Conservation (phyloP, 139 green algal genomes). For the Asterochloris sp. region DNA sequence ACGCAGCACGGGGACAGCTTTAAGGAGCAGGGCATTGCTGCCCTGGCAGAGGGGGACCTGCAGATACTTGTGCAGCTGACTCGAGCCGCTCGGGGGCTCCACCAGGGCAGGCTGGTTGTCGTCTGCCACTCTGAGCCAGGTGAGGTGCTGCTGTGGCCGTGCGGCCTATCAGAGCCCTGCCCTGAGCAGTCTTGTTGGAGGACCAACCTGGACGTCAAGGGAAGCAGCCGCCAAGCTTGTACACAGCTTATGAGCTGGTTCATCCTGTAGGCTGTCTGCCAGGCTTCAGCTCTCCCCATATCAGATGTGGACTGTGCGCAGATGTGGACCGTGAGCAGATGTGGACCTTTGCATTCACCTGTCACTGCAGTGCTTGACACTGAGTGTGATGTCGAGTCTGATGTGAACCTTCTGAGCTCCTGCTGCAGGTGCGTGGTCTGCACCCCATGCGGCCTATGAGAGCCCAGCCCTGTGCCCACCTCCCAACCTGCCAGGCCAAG, state of each 20-base stretch:
- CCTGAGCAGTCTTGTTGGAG: neutral
- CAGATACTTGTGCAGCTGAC: neutral
- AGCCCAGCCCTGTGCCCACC: constrained; percentile 45
- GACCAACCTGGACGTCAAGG: neutral
- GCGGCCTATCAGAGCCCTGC: neutral
- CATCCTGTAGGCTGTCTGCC: neutral
- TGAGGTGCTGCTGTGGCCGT: neutral
- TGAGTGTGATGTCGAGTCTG: neutral
- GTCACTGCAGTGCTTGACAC: too few relatives aligned
- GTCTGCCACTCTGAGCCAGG: neutral
- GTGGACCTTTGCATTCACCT: neutral
- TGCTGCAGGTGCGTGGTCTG: constrained; percentile 26
- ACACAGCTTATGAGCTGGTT: neutral
- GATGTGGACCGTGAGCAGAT: neutral
- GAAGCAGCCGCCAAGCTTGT: neutral
- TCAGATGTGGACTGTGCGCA: neutral
- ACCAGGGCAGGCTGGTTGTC: neutral
- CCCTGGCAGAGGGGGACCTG: neutral
- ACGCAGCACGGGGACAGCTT: constrained; percentile 25
- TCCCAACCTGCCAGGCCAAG: constrained; percentile 25
- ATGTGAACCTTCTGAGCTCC: neutral
- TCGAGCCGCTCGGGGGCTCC: neutral
- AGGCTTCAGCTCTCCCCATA: neutral
- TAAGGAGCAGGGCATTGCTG: neutral
- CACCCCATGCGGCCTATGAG: constrained; percentile 21